Evolutionary conservation across 202 grass and related monocot genomes (phyloP), one percentile per base, ranked within the genome.

Genomic region (Dendrocalamus latiflorus): DNA sequence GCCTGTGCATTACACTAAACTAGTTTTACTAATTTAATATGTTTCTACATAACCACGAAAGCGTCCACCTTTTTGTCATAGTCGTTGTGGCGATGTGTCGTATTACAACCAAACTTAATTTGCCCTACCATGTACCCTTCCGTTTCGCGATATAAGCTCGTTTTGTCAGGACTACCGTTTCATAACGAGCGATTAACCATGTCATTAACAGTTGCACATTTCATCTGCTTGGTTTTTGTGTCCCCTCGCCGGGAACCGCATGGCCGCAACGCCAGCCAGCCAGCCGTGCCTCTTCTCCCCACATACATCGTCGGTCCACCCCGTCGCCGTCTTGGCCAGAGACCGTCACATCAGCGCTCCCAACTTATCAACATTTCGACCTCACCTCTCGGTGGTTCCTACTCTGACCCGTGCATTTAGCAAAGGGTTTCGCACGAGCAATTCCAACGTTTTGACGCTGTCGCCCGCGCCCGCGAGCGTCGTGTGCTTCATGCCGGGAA

Each of bases 401-500:
- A 4, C 55, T 11, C n/a, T 4, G 22, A 60, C 11, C 57, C 11
- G 53, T 56, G 53, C 8, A 22, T 22, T 10, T 6, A 22, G 8
- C 20, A 30, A 1, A 22, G 20, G 1, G 17, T n/a, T 37, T 21
- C 51, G 1, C 34, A 1, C 10, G 6, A 21, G 11, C 1, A 37
- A 57, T 22, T 11, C 5, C 21, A 21, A 25, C 54, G 36, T 43
- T 43, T 66, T 15, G 48, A 77, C 74, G 41, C 50, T 57, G n/a
- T 57, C n/a, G 54, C 54, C 21, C 12, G 3, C 42, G 6, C 43
- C 6, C 8, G 67, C 43, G 34, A 9, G 25, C 20, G 20, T 49
- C 34, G 48, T 67, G 71, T 3, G 60, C 61, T 30, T 44, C 81
- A 21, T 67, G 71, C 72, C 61, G 72, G 81, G 72, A 84, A 75